phyloP scores from a whole-genome alignment of 2,329 filamentous ascomycete genomes.

The Aspergillus pseudoglaucus region DNA sequence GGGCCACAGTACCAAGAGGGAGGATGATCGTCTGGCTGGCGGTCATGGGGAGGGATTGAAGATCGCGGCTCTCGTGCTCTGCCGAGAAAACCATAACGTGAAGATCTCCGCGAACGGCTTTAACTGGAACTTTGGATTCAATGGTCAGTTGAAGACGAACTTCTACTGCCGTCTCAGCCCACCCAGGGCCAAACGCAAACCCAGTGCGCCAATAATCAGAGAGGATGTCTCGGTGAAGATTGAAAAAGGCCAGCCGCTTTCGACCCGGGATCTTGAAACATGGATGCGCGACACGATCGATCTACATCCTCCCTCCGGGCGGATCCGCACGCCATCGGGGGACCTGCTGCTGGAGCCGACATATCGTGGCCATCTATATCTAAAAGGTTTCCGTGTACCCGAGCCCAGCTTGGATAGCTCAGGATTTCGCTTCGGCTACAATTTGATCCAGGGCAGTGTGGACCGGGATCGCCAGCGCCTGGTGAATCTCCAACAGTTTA shows the following conservation, averaged over 20 bases:
- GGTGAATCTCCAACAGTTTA: background rate
- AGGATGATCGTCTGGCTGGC: conserved; percentile 1
- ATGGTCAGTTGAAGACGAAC: background rate
- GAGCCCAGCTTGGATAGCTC: background rate
- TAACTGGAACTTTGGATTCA: conserved; percentile 3
- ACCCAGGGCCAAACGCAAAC: background rate
- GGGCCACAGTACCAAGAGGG: conserved; percentile 1
- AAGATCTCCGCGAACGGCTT: background rate
- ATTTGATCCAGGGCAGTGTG: conserved; percentile 1
- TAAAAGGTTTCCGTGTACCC: conserved; percentile 1
- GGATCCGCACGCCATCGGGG: background rate
- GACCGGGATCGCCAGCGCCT: conserved; percentile 2
- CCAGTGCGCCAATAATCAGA: background rate
- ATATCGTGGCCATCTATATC: background rate
- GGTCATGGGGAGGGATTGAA: conserved; percentile 4
- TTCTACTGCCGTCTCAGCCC: conserved; percentile 1
- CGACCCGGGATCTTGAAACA: background rate
- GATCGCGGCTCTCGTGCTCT: conserved; percentile 3
- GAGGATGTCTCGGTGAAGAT: background rate
- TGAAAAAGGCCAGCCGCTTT: conserved; percentile 1
- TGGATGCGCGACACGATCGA: conserved; percentile 3
- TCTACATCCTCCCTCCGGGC: background rate
- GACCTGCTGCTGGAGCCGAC: background rate
- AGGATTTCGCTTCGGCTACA: conserved; percentile 2
- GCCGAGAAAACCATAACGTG: conserved; percentile 1